A percentile compares a stretch with the other conserved stretches of the same genome.
These are phyloP conservation scores for Schoenoplectus tabernaemontani DNA, from an alignment of 202 grass and related monocot genomes.

Conservation along the genomic window DNA sequence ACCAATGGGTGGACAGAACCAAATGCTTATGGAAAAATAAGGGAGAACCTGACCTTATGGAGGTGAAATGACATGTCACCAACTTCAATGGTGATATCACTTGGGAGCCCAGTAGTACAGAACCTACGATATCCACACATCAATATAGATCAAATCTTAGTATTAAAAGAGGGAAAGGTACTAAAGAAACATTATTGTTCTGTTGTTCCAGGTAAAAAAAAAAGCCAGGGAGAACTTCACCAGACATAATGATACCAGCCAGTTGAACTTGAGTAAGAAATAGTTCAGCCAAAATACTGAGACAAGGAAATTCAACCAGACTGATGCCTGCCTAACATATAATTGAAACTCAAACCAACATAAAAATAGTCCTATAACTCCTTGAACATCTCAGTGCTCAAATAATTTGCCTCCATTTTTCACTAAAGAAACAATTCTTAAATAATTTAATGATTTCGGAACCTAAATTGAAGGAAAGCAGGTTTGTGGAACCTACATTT, in stretches of 20 bases:
- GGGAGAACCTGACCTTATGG: slow-evolving; percentile 56
- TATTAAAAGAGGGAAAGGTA: neutral
- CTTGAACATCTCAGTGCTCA: neutral
- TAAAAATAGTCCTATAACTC: neutral
- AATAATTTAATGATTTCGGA: neutral
- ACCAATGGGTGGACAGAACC: slow-evolving; percentile 18
- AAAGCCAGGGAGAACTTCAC: neutral
- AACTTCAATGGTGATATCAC: slow-evolving; percentile 86
- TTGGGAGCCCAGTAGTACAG: slow-evolving; percentile 80
- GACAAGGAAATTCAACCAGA: neutral
- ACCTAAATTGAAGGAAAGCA: neutral
- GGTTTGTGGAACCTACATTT: neutral
- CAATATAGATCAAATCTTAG: slow-evolving; percentile 12
- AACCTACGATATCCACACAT: slow-evolving; percentile 50
- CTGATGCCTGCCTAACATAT: neutral
- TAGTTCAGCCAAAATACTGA: neutral
- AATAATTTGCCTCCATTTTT: neutral
- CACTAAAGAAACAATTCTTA: neutral
- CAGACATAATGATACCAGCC: neutral
- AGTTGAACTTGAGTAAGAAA: neutral
- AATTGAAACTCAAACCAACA: neutral
- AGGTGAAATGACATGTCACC: slow-evolving; percentile 86
- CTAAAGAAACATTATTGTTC: neutral
- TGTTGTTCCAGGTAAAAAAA: neutral
- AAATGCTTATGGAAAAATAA: neutral